A percentile compares a stretch with the other conserved stretches of the same genome.
These are phyloP conservation scores for Stephania cephalantha DNA, from an alignment of 164 flowering plant genomes.

Conservation along the genomic window DNA sequence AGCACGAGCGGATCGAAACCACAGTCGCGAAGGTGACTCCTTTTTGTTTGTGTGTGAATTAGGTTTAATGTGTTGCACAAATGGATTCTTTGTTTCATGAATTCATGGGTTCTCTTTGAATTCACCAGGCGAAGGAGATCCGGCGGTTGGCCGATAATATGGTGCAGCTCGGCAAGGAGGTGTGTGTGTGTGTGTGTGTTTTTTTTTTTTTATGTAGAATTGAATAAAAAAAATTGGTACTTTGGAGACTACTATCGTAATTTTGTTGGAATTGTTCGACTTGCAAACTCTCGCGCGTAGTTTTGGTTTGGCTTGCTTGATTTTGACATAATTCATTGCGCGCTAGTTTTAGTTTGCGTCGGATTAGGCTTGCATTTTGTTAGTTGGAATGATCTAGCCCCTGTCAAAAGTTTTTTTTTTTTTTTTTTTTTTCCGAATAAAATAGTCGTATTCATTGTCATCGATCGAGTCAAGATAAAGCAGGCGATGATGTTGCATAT, in stretches of 20 bases:
- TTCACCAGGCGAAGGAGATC: constrained; percentile 73
- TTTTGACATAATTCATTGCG: background rate
- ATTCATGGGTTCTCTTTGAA: constrained; percentile 1
- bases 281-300: no score
- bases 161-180: constrained; percentile 95
- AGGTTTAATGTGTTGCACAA: background rate
- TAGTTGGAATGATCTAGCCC: background rate
- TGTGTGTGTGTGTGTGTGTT: constrained; percentile 12
- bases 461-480: no score
- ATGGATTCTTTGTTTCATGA: no score
- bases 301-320: no score
- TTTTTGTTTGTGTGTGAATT: background rate
- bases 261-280: no score
- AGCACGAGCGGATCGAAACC: constrained; percentile 93
- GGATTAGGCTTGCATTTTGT: background rate
- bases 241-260: no score
- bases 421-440: no score
- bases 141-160: constrained; percentile 87
- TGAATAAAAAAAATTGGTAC: no score
- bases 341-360: background rate
- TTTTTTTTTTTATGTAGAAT: background rate
- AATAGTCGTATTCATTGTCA: no score
- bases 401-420: no score
- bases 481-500: no score
- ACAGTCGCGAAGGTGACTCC: constrained; percentile 72